Evolutionary conservation across 2,329 filamentous ascomycete species (phyloP).

Genomic region (Penicillium digitatum): DNA sequence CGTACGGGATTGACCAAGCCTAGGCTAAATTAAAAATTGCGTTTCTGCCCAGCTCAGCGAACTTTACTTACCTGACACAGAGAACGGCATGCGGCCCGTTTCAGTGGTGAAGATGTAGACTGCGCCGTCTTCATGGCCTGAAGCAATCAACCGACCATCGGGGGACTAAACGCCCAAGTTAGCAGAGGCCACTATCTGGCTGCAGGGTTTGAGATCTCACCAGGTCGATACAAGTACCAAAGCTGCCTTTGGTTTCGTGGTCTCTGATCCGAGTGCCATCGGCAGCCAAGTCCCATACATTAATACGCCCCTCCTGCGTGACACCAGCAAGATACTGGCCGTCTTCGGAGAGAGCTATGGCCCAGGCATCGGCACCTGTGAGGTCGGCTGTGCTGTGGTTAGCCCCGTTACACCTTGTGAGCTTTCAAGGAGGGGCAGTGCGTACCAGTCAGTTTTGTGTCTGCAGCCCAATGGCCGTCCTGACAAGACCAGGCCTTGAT

Average conservation of each 20-base stretch:
- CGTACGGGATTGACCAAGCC: slow-evolving; percentile 85
- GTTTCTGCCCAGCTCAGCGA: neutral
- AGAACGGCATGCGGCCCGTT: slow-evolving; percentile 78
- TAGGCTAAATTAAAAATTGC: slow-evolving; percentile 34
- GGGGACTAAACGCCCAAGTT: slow-evolving; percentile 45
- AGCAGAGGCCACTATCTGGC: neutral
- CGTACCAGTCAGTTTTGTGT: slow-evolving; percentile 45
- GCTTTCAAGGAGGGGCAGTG: slow-evolving; percentile 5
- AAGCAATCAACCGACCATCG: slow-evolving; percentile 82
- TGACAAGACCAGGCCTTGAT: slow-evolving; percentile 73
- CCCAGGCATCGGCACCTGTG: slow-evolving; percentile 71
- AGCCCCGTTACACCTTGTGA: neutral
- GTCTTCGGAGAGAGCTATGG: slow-evolving; percentile 76
- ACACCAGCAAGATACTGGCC: slow-evolving; percentile 82
- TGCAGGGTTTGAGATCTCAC: slow-evolving; percentile 37
- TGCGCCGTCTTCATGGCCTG: slow-evolving; percentile 85
- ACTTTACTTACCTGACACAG: slow-evolving; percentile 63
- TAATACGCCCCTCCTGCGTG: slow-evolving; percentile 80
- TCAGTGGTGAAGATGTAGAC: slow-evolving; percentile 96
- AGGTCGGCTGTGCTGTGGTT: slow-evolving; percentile 14
- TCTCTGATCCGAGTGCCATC: slow-evolving; percentile 64
- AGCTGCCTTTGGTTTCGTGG: slow-evolving; percentile 90
- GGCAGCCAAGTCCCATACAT: slow-evolving; percentile 72
- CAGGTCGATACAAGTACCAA: slow-evolving; percentile 83
- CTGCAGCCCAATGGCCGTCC: slow-evolving; percentile 54